Evolutionary conservation across 2,329 filamentous ascomycete genomes (phyloP), one percentile per base, ranked within the genome.

Genomic region (Hymenoscyphus fraxineus): DNA sequence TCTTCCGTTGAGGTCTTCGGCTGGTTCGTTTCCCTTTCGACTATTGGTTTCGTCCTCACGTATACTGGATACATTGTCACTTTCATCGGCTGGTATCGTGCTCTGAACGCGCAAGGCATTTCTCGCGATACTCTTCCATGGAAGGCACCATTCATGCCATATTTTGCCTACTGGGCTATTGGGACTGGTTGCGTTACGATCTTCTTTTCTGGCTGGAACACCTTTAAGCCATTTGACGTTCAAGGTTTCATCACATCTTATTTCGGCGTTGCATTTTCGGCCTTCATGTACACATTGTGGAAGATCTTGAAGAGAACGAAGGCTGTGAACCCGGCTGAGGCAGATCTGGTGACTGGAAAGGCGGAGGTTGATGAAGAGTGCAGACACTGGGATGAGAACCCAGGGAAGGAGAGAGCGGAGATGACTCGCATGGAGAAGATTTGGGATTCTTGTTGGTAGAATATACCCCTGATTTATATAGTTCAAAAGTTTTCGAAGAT

Each of bases 171-270:
- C 67, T 71, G 83, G 58, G 89, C 85, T 0, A 76, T 91, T 3
- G 76, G 79, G 0, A 84, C 84, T 7, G 89, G 85, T 1, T 84
- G 84, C 47, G 75, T 89, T 69, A 92, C 93, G 85, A 83, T 86
- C 0, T 87, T 91, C 67, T 84, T 92, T 0, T 85, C 31, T 31
- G 57, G 57, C 15, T 59, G 39, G 35, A 27, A 39, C 39, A 38
- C 19, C 27, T n/a, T 38, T n/a, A 54, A 54, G 87, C 91, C 68
- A 84, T 57, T 57, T 38, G 86, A 71, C 66, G 74, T 91, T 0
- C 82, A 89, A 0, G 68, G 64, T 0, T 95, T 94, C 73, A 76
- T 93, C 44, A 92, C 92, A 76, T 81, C 79, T 4, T 93, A 93
- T 75, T 85, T 86, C 47, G 38, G 31, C 16, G 88, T 88, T 0